These are phyloP conservation scores for Sanghuangporus baumii DNA, from an alignment of 1,284 basidiomycete genomes.

Conservation along the genomic window DNA sequence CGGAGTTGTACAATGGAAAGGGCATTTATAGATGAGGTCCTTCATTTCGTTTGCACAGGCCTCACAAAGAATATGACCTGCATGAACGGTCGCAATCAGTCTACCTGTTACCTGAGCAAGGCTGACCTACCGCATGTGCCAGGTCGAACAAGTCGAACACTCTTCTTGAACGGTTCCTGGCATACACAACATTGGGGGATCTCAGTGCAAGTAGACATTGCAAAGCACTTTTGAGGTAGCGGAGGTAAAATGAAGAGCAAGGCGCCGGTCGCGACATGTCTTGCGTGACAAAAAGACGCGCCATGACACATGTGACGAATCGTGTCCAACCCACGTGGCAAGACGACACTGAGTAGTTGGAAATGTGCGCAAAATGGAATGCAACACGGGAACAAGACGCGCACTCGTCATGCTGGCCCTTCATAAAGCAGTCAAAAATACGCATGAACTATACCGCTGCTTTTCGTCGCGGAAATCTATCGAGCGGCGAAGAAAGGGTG, in stretches of 20 bases:
- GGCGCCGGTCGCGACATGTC: background rate
- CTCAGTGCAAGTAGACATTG: background rate
- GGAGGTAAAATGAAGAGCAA: background rate
- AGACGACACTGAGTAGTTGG: background rate
- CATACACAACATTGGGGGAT: background rate
- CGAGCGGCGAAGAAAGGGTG: no score
- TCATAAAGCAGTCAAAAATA: no score
- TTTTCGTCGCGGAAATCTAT: no score
- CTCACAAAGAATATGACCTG: background rate
- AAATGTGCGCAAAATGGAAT: background rate
- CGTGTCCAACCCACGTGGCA: no score
- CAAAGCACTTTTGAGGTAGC: background rate
- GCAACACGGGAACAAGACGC: no score
- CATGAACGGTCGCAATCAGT: no score
- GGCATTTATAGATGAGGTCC: background rate
- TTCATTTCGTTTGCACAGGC: background rate
- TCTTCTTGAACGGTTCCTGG: background rate
- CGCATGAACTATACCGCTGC: no score
- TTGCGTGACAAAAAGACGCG: background rate
- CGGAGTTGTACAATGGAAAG: background rate
- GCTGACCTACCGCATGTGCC: background rate
- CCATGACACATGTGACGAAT: background rate
- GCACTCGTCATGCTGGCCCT: no score
- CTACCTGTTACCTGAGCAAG: no score
- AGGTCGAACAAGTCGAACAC: background rate